phyloP scores from a whole-genome alignment of 805 yeast species.

The Diddensiella santjacobensis region DNA sequence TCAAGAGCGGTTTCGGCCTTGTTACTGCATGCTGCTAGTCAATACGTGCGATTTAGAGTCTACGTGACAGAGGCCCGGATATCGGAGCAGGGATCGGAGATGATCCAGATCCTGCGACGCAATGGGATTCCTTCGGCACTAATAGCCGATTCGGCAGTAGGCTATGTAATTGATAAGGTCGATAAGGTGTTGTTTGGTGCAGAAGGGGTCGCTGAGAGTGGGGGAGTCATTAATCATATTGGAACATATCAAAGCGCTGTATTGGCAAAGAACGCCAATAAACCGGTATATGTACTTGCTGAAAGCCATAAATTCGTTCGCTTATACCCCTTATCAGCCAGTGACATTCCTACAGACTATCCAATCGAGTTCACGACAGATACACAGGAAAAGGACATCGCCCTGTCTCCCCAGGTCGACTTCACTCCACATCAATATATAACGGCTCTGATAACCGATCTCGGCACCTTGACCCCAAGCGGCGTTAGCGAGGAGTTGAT shows the following conservation, averaged over 20 bases:
- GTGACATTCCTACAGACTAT: conserved; percentile 71
- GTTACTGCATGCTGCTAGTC: conserved; percentile 69
- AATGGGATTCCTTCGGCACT: conserved; percentile 82
- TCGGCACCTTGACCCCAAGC: conserved; percentile 94
- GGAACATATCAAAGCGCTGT: conserved; percentile 96
- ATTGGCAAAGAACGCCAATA: conserved; percentile 81
- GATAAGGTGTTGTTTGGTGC: conserved; percentile 96
- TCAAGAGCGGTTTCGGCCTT: conserved; percentile 86
- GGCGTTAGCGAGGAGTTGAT: conserved; percentile 98
- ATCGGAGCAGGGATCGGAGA: conserved; percentile 63
- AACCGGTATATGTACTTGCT: conserved; percentile 90
- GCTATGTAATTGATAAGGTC: conserved; percentile 83
- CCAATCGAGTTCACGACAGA: conserved; percentile 43
- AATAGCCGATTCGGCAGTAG: conserved; percentile 91
- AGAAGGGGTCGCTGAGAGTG: conserved; percentile 98
- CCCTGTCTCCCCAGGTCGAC: conserved; percentile 63
- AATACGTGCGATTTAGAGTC: conserved; percentile 79
- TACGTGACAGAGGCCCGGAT: conserved; percentile 93
- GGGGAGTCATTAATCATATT: conserved; percentile 89
- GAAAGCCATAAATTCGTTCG: conserved; percentile 96
- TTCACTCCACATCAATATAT: conserved; percentile 95
- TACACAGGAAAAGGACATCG: conserved; percentile 33
- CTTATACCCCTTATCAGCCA: conserved; percentile 89
- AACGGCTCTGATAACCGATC: conserved; percentile 92
- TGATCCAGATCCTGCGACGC: conserved; percentile 64